Evolutionary conservation across 2,329 filamentous ascomycete genomes (phyloP), one percentile per base, ranked within the genome.

Genomic region (Pseudopithomyces maydicus): DNA sequence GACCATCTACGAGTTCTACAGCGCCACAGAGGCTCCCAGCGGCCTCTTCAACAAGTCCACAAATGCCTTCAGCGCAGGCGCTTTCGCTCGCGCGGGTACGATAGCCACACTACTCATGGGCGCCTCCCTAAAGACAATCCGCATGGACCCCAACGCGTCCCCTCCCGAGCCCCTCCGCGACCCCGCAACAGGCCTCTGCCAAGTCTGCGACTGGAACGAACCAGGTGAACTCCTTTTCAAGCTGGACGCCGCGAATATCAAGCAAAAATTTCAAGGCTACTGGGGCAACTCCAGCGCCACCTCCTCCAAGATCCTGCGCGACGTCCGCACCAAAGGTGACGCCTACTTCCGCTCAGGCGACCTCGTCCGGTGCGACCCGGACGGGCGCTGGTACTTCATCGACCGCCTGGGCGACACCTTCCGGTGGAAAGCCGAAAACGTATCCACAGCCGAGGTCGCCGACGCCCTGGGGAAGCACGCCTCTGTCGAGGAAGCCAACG

Each of bases 51-150:
- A 76, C 55, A 60, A 59, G 49, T 67, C 61, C 17, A 59, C 47
- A 85, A 89, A 44, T 82, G 84, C 44, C 89, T 87, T 75, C 79
- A 84, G 22, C 80, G 65, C 84, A 1, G 82, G 85, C n/a, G 81
- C 84, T 20, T 88, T 93, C 2, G 90, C 89, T 0, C 87, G 91
- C 62, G 88, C 90, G 64, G 90, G 90, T 1, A 75, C 83, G 1
- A 63, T 92, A 22, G 73, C 82, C 26, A 81, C 88, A 0, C 70
- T 78, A 26, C 62, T 82, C 3, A 75, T 84, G 54, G 78, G 78
- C 33, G 77, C 86, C 52, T 74, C 75, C 14, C 84, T 85, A 52
- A 77, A 90, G 0, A 84, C 90, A 0, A 88, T 91, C 1, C 82
- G 82, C 26, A 84, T 90, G 52, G 88, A 92, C 64, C 79, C 87